A percentile compares a stretch with the other conserved stretches of the same genome.
Evolutionary conservation across 371 early-diverging fungal species (phyloP).

Genomic region (Circinella umbellata): DNA sequence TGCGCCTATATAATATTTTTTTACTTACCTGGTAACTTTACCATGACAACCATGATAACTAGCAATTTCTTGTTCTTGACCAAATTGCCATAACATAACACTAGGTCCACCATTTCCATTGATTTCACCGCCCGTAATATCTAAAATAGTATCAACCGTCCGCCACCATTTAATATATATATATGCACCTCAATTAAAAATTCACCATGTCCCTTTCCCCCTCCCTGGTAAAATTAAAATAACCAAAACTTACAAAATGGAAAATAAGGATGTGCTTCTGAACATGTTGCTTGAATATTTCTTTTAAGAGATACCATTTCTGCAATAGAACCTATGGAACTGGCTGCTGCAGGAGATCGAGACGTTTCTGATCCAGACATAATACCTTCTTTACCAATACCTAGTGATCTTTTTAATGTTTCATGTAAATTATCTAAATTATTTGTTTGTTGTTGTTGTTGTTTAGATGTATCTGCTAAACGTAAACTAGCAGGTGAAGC

Average conservation of each 20-base stretch:
- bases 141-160: slow-evolving; percentile 18
- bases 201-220: no score
- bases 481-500: slow-evolving; percentile 37
- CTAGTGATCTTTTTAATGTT: slow-evolving; percentile 38
- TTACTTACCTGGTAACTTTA: slow-evolving; percentile 51
- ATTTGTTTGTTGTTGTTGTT: slow-evolving; percentile 7
- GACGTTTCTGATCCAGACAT: slow-evolving; percentile 15
- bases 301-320: slow-evolving; percentile 36
- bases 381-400: slow-evolving; percentile 30
- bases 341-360: slow-evolving; percentile 25
- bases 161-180: no score
- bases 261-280: slow-evolving; percentile 62
- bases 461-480: background rate
- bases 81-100: slow-evolving; percentile 66
- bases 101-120: slow-evolving; percentile 45
- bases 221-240: no score
- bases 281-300: slow-evolving; percentile 49
- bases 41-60: slow-evolving; percentile 59
- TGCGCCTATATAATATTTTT: background rate
- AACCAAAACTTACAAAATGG: slow-evolving; percentile 50
- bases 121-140: slow-evolving; percentile 62
- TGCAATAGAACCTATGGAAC: slow-evolving; percentile 17
- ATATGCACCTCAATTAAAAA: no score
- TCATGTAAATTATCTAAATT: slow-evolving; percentile 51
- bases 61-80: slow-evolving; percentile 61